A percentile compares a stretch with the other conserved stretches of the same genome.
Conservation (phyloP, 2,329 filamentous ascomycete species). For the Fragosphaeria purpurea region DNA sequence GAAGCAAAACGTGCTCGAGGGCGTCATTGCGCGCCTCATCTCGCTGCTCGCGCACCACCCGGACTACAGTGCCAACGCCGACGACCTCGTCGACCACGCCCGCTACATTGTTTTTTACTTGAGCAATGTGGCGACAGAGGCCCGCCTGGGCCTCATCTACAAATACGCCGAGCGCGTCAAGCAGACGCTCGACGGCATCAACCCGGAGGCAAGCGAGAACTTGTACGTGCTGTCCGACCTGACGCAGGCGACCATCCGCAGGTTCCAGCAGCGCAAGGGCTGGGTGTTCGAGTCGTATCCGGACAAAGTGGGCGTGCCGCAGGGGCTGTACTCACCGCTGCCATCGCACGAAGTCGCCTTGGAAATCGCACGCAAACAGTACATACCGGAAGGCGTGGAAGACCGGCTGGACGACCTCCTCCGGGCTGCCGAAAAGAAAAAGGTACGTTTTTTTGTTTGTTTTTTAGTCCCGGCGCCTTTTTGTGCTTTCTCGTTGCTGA, state of each 20-base stretch:
- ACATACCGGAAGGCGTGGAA: constrained; percentile 66
- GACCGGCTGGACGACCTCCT: constrained; percentile 64
- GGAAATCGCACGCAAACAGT: constrained; percentile 77
- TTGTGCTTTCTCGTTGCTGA: not conserved
- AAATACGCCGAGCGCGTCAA: constrained; percentile 91
- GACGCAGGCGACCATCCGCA: constrained; percentile 68
- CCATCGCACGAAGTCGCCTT: constrained; percentile 70
- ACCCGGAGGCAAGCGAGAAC: constrained; percentile 55
- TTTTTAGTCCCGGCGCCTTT: not conserved
- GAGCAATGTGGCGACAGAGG: constrained; percentile 68
- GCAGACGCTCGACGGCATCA: constrained; percentile 72
- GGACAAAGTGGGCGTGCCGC: constrained; percentile 69
- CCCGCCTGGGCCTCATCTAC: constrained; percentile 81
- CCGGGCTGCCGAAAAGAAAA: constrained; percentile 60
- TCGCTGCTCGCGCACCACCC: constrained; percentile 89
- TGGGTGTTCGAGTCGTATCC: constrained; percentile 82
- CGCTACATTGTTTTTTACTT: constrained; percentile 88
- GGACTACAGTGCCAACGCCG: constrained; percentile 61
- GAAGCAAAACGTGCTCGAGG: constrained; percentile 63
- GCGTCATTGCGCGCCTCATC: constrained; percentile 69
- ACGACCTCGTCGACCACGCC: constrained; percentile 70
- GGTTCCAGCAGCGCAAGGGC: constrained; percentile 75
- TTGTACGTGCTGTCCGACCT: constrained; percentile 85
- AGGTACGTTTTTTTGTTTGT: constrained; percentile 31
- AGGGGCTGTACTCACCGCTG: constrained; percentile 66